Evolutionary conservation across 768 basidiomycete species (phyloP).

Genomic region (Leccinum subgranulosum): DNA sequence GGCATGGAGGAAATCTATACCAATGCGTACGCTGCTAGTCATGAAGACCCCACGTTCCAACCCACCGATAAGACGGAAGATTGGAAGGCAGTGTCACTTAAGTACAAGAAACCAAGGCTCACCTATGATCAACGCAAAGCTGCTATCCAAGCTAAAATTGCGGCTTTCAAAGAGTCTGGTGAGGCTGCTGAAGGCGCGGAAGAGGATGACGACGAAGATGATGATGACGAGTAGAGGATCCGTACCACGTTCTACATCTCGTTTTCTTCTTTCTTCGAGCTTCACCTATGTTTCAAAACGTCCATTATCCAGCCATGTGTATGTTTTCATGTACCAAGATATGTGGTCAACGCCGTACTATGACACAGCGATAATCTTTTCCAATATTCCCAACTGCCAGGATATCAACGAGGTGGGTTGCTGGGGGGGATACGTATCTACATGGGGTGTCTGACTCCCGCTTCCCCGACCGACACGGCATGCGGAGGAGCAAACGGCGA

Average conservation of each 20-base stretch:
- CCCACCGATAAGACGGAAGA: slow-evolving; percentile 85
- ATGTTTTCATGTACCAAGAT: slow-evolving; percentile 17
- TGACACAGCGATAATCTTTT: slow-evolving; percentile 31
- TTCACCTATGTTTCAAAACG: slow-evolving; percentile 11
- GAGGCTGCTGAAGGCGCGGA: slow-evolving; percentile 38
- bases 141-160: slow-evolving; percentile 84
- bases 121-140: slow-evolving; percentile 74
- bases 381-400: slow-evolving; percentile 56
- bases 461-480: slow-evolving; percentile 46
- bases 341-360: slow-evolving; percentile 11
- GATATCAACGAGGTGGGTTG: slow-evolving; percentile 39
- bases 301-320: slow-evolving; percentile 11
- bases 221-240: slow-evolving; percentile 53
- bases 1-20: slow-evolving; percentile 97
- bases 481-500: slow-evolving; percentile 55
- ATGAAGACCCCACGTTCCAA: slow-evolving; percentile 90
- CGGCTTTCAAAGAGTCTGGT: slow-evolving; percentile 77
- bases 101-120: slow-evolving; percentile 67
- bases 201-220: slow-evolving; percentile 38
- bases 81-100: slow-evolving; percentile 85
- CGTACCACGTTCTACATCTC: background rate
- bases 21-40: slow-evolving; percentile 91
- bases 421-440: slow-evolving; percentile 40
- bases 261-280: background rate
- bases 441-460: slow-evolving; percentile 37